These are phyloP conservation scores for Cercospora nicotianae DNA, from an alignment of 2,329 filamentous ascomycete species.

Conservation along the genomic window DNA sequence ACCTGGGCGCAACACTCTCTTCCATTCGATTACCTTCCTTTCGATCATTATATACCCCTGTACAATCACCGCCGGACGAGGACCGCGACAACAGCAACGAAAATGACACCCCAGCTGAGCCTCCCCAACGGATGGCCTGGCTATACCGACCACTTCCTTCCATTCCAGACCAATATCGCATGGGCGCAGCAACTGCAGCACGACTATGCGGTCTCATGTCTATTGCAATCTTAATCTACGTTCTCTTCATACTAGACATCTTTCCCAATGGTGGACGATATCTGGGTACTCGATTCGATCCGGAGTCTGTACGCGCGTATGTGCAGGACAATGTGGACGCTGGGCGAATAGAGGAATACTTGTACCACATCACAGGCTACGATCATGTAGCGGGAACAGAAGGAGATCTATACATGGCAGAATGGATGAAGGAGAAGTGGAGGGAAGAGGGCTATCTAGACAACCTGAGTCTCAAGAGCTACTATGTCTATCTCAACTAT, in stretches of 20 bases:
- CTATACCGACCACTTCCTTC: constrained; percentile 37
- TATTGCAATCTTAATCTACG: constrained; percentile 75
- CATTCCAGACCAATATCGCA: constrained; percentile 50
- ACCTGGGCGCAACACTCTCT: constrained; percentile 58
- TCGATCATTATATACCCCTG: constrained; percentile 46
- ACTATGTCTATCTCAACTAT: constrained; percentile 84
- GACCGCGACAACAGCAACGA: constrained; percentile 18
- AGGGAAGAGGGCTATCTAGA: constrained; percentile 65
- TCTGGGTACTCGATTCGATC: constrained; percentile 72
- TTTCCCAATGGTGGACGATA: constrained; percentile 68
- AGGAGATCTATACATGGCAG: constrained; percentile 81
- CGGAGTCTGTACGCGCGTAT: constrained; percentile 75
- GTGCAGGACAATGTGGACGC: constrained; percentile 72
- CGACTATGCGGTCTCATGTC: constrained; percentile 73
- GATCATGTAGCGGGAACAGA: constrained; percentile 93
- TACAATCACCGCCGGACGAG: constrained; percentile 16
- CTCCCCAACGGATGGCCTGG: constrained; percentile 23
- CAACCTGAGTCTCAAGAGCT: constrained; percentile 69
- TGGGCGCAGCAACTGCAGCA: constrained; percentile 67
- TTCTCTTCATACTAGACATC: constrained; percentile 82
- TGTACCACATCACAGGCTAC: constrained; percentile 76
- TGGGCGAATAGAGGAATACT: constrained; percentile 61
- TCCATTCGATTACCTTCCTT: constrained; percentile 54
- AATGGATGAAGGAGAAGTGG: constrained; percentile 81
- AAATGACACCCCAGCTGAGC: constrained; percentile 10